Evolutionary conservation across 2,329 filamentous ascomycete species (phyloP), one percentile per base, ranked within the genome.

Genomic region (Cordyceps pruinosa): DNA sequence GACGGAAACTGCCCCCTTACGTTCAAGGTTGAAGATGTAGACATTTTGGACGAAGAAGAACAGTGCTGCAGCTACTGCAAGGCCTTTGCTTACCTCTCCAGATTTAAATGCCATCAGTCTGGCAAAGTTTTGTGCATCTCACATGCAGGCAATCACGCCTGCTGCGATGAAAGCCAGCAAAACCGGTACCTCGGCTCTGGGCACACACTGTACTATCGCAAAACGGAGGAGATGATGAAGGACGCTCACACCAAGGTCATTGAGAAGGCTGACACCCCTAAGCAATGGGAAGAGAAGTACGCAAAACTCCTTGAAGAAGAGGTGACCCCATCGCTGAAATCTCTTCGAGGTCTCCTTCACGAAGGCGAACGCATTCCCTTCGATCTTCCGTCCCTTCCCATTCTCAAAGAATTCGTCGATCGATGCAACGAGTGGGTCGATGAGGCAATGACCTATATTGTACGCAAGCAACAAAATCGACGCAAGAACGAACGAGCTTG

Each of bases 371-470:
- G 90, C 72, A 97, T 99, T 67, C 91, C 93, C 58, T 95, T 89
- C 77, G 87, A 90, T 58, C 81, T 99, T 61, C 85, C 86, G 62
- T 92, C 90, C 61, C 81, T 99, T 61, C 82, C 88, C 65, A 83
- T 89, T 65, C 80, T 99, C 64, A 88, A 86, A 73, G 83, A 87
- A 63, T 99, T 96, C 75, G 94, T 99, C 70, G 91, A 96, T 65
- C 87, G 90, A 66, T 97, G 94, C 77, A 95, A 96, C 72, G 91
- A 96, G 69, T 97, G 95, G 89, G 90, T 97, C 61, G 94, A 97
- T 66, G 93, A 97, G 74, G 94, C 94, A 62, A 94, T 90, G 66
- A 92, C 89, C 69, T 99, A 95, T 76, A 96, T 92, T 67, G 92
- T 94, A 59, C 89, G 94, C 65, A 99, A 99, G 76, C 93, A 97